A percentile compares a stretch with the other conserved stretches of the same genome.
These are phyloP conservation scores for Termitomyces sp. DNA, from an alignment of 768 basidiomycete genomes.

Conservation along the genomic window DNA sequence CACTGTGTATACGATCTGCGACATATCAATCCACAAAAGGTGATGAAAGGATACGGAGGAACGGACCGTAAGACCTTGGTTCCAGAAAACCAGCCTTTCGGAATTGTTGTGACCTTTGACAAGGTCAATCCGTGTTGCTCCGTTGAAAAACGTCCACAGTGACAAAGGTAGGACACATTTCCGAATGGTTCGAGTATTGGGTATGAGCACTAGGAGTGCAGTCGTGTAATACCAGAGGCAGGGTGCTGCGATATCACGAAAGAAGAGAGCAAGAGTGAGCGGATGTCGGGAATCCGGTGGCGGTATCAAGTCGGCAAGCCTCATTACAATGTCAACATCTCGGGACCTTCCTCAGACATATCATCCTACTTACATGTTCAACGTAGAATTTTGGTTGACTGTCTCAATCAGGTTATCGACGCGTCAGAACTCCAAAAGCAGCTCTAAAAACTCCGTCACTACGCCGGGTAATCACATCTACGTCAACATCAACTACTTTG, in stretches of 20 bases:
- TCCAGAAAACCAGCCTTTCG: constrained; percentile 32
- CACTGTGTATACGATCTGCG: constrained; percentile 31
- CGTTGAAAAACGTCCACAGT: constrained; percentile 36
- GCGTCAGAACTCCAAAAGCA: neutral
- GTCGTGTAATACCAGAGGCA: constrained; percentile 42
- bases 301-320: constrained; percentile 23
- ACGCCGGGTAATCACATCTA: no score
- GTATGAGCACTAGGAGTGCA: constrained; percentile 47
- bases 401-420: neutral
- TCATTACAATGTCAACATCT: neutral
- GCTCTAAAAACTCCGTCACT: neutral
- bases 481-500: no score
- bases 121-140: constrained; percentile 36
- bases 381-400: neutral
- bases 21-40: neutral
- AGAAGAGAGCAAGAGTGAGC: constrained; percentile 26
- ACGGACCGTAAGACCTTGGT: constrained; percentile 42
- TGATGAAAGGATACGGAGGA: neutral
- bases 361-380: constrained; percentile 7
- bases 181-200: constrained; percentile 36
- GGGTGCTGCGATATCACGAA: constrained; percentile 33
- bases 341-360: neutral
- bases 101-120: constrained; percentile 23
- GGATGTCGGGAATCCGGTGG: constrained; percentile 27
- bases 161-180: constrained; percentile 44